Evolutionary conservation across 2,329 filamentous ascomycete genomes (phyloP), one percentile per base, ranked within the genome.

Genomic region (Penicillium sclerotiorum): DNA sequence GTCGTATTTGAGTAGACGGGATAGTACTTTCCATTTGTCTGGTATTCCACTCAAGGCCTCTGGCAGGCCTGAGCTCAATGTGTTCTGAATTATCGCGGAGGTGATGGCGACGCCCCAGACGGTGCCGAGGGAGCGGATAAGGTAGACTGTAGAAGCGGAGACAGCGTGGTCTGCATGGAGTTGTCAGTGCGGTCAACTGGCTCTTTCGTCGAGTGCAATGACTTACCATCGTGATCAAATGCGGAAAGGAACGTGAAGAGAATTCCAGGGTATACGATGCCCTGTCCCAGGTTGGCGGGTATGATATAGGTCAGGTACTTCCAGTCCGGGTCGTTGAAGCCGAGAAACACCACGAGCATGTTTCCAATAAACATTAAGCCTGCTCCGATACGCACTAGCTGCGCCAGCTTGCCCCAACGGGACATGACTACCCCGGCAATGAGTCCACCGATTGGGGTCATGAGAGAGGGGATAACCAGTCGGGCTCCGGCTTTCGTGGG

Each of bases 71-170:
- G 76, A 69, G 58, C 75, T 81, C 56, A 87, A 73, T 47, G 79
- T 81, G 49, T 82, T 86, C 66, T 87, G 84, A 27, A 85, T 74
- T 37, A 87, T 82, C 6, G 83, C 78, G 8, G 83, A 84, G 0
- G 82, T 82, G 28, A 83, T 72, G 1, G 84, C 83, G 1, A 87
- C 84, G 8, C 84, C 83, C 78, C 82, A 86, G 13, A 87, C 83
- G 0, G 78, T 81, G 2, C 83, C 84, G 3, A 87, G 69, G 0
- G 82, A 86, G 21, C 84, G 79, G 36, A 87, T 78, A 17, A 87
- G 75, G 62, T 87, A 87, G 6, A 85, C 80, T 0, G 80, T 84
- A 1, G 82, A 86, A 2, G 83, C 78, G 0, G 79, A 81, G 1
- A 86, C 82, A 9, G 83, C 82, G 58, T 86, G 82, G 45, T 86